Evolutionary conservation across 306 rosid species (phyloP).

Genomic region (Glycine tomentella): DNA sequence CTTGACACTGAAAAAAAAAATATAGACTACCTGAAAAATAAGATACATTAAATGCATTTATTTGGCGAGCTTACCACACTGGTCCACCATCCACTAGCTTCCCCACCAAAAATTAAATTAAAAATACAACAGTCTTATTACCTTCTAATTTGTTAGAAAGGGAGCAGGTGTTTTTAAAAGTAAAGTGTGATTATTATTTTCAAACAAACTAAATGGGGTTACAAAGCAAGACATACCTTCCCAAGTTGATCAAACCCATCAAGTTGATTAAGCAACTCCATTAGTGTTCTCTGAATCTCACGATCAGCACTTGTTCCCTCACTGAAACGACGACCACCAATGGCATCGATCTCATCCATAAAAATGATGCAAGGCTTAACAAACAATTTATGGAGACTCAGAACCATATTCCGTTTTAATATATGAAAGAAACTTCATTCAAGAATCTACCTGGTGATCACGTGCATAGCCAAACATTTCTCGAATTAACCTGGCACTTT

Average conservation of each 20-base stretch:
- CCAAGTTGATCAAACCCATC: constrained; percentile 99
- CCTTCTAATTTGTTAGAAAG: neutral
- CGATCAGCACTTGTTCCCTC: constrained; percentile 99
- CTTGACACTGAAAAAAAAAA: neutral
- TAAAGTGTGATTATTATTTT: neutral
- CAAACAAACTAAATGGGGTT: constrained; percentile 10
- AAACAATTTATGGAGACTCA: constrained; percentile 36
- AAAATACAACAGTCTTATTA: neutral
- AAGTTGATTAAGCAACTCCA: constrained; percentile 97
- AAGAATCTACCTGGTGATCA: constrained; percentile 84
- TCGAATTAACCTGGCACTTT: constrained; percentile 91
- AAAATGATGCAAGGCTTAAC: constrained; percentile 95
- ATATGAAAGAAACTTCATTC: constrained; percentile 31
- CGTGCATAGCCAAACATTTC: constrained; percentile 99
- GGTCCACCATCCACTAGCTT: neutral
- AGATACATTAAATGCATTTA: neutral
- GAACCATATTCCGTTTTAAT: constrained; percentile 31
- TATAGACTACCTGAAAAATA: neutral
- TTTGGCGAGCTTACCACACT: neutral
- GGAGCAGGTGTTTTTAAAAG: neutral
- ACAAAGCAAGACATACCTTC: constrained; percentile 63
- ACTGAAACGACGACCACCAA: constrained; percentile 98
- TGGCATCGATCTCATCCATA: constrained; percentile 99
- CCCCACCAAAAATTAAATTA: neutral
- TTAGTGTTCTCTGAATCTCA: constrained; percentile 94